phyloP scores from a whole-genome alignment of 1,139 yeast species.

The Protomyces inouyei region DNA sequence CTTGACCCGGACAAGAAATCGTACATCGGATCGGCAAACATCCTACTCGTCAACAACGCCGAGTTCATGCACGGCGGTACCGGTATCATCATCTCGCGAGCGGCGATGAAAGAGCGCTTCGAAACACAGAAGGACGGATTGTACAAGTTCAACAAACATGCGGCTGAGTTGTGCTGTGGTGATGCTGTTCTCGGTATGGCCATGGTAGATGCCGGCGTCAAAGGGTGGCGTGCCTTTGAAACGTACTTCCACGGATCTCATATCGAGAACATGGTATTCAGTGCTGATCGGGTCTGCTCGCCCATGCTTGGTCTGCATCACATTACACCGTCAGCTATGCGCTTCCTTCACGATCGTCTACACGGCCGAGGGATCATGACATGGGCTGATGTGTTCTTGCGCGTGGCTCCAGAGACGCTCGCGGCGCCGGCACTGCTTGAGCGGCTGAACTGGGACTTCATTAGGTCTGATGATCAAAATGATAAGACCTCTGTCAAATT shows the following conservation, averaged over 20 bases:
- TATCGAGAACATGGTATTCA: not conserved
- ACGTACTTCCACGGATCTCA: constrained; percentile 9
- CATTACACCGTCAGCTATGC: constrained; percentile 1
- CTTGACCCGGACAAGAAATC: constrained; percentile 35
- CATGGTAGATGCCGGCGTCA: constrained; percentile 32
- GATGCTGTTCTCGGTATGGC: constrained; percentile 40
- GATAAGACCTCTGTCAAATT: not conserved
- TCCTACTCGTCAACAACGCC: not conserved
- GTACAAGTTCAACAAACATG: constrained; percentile 34
- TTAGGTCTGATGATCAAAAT: not conserved
- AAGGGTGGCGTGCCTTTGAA: constrained; percentile 1
- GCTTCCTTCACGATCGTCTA: not conserved
- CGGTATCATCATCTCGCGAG: constrained; percentile 41
- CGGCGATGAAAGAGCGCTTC: constrained; percentile 36
- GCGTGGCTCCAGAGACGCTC: not conserved
- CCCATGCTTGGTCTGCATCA: constrained; percentile 18
- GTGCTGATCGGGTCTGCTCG: not conserved
- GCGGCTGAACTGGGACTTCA: constrained; percentile 10
- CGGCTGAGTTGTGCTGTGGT: constrained; percentile 39
- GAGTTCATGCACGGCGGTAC: constrained; percentile 44
- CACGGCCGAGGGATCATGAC: constrained; percentile 3
- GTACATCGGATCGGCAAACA: constrained; percentile 36
- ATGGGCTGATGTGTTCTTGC: not conserved
- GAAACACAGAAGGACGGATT: constrained; percentile 33
- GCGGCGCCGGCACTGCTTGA: not conserved